phyloP scores from a whole-genome alignment of 352 stramenopile genomes.

The Saprolegnia diclina region DNA sequence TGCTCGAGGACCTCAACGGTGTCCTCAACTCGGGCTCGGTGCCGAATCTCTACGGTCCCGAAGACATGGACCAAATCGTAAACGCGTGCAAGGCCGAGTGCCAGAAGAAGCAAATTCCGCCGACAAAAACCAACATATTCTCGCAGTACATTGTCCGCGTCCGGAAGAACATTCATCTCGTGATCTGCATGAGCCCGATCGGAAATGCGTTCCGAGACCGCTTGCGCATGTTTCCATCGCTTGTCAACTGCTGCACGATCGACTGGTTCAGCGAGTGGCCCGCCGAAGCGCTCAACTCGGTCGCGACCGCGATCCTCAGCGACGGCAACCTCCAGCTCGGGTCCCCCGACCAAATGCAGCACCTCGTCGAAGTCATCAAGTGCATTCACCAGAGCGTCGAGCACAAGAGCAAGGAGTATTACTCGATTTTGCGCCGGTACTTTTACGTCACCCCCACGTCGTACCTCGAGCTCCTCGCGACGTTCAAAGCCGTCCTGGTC shows the following conservation, averaged over 20 bases:
- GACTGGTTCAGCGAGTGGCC: slow-evolving; percentile 88
- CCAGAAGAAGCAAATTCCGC: slow-evolving; percentile 83
- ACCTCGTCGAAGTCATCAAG: slow-evolving; percentile 82
- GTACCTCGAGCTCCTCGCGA: slow-evolving; percentile 89
- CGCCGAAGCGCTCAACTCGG: slow-evolving; percentile 74
- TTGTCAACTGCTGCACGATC: slow-evolving; percentile 85
- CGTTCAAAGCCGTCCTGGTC: slow-evolving; percentile 85
- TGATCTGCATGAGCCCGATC: slow-evolving; percentile 85
- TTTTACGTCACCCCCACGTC: slow-evolving; percentile 93
- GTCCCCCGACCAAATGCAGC: slow-evolving; percentile 36
- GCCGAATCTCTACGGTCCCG: slow-evolving; percentile 88
- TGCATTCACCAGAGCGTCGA: slow-evolving; percentile 88
- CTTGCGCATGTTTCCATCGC: slow-evolving; percentile 81
- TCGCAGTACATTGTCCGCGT: slow-evolving; percentile 91
- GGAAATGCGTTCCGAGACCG: slow-evolving; percentile 74
- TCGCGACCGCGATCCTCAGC: slow-evolving; percentile 79
- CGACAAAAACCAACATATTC: slow-evolving; percentile 94
- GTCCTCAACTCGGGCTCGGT: slow-evolving; percentile 94
- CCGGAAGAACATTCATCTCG: slow-evolving; percentile 86
- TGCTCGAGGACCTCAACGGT: slow-evolving; percentile 94
- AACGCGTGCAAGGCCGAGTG: slow-evolving; percentile 88
- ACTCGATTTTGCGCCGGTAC: slow-evolving; percentile 74
- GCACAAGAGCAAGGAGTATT: slow-evolving; percentile 78
- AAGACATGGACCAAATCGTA: slow-evolving; percentile 91
- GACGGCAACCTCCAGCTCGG: slow-evolving; percentile 63